Percentiles rank a stretch among this genome's conserved stretches.
Conservation (phyloP, 78 protist species). For the Polysphondylium violaceum region DNA sequence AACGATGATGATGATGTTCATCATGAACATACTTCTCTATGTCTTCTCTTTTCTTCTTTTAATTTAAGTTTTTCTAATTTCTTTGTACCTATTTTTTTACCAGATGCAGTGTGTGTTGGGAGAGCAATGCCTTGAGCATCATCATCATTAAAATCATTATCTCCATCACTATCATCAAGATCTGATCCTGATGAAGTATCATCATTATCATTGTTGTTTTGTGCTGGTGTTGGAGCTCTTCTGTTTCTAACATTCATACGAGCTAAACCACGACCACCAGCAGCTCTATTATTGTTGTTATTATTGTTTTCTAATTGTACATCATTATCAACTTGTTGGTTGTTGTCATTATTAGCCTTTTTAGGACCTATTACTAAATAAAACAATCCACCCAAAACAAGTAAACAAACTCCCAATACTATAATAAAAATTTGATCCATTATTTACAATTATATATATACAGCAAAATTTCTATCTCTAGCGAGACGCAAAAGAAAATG, state of each 20-base stretch:
- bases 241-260: slow-evolving; percentile 77
- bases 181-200: neutral
- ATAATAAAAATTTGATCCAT: slow-evolving; percentile 27
- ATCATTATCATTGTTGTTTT: neutral
- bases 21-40: slow-evolving; percentile 53
- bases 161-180: slow-evolving; percentile 16
- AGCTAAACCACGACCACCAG: slow-evolving; percentile 51
- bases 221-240: neutral
- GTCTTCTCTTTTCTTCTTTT: slow-evolving; percentile 79
- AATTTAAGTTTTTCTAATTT: slow-evolving; percentile 68
- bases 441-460: neutral
- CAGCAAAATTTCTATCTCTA: too few species aligned
- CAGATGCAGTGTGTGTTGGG: neutral
- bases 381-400: slow-evolving; percentile 3
- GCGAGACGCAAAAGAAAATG: too few species aligned
- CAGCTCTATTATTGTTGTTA: slow-evolving; percentile 19
- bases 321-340: neutral
- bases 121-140: neutral
- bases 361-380: slow-evolving; percentile 23
- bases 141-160: slow-evolving; percentile 10
- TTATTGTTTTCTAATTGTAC: neutral
- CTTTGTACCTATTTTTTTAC: slow-evolving; percentile 74
- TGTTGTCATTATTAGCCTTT: neutral
- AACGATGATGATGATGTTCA: too few species aligned
- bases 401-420: slow-evolving; percentile 25